Base-by-base conservation (phyloP, 495 filamentous ascomycete genomes). In the Xylaria nigripes region DNA sequence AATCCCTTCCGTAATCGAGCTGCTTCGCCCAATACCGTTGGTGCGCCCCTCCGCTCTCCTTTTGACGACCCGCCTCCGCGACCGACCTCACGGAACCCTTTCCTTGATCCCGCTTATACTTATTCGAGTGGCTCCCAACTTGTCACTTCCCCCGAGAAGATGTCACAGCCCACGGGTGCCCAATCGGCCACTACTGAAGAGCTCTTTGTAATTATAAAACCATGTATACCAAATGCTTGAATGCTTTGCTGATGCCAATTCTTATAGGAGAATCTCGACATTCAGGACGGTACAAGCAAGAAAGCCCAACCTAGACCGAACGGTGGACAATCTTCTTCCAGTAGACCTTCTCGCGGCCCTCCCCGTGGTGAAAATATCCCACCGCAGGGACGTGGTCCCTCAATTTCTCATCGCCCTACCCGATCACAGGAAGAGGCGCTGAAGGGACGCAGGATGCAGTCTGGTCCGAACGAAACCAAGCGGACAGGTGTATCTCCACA, bases 1-100 rank as follows among this genome's bases (percentile, higher is more conserved):
- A 98, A 98, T 64, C 93, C 93, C n/a, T 98, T 98, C 68, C 86
- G 93, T 75, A 95, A 95, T 70, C 86, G 87, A 60, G 84, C 87
- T 43, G 72, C 80, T 7, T 93, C 91, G 53, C 90, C 89, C 46
- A 60, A 68, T 52, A 68, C 46, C 51, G 41, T 63, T 6, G 32
- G 27, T 47, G 73, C 62, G 45, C 64, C 66, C 57, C 77, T 67
- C 61, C 71, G 65, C 63, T 76, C 71, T 57, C 76, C 79, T 60
- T 73, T 77, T 65, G 78, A 76, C 70, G 65, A 73, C 67, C 70
- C 76, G 68, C 79, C 67, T 64, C 75, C 86, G 62, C 78, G 89
- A 63, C 89, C 90, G 51, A 70, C 82, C 41, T 95, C 92, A 42
- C 85, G 85, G 45, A 98, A 98, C 63, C 93, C 93, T 46, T 98